Evolutionary conservation across 2,329 filamentous ascomycete genomes (phyloP), one percentile per base, ranked within the genome.

Genomic region (Bipolaris bicolor): DNA sequence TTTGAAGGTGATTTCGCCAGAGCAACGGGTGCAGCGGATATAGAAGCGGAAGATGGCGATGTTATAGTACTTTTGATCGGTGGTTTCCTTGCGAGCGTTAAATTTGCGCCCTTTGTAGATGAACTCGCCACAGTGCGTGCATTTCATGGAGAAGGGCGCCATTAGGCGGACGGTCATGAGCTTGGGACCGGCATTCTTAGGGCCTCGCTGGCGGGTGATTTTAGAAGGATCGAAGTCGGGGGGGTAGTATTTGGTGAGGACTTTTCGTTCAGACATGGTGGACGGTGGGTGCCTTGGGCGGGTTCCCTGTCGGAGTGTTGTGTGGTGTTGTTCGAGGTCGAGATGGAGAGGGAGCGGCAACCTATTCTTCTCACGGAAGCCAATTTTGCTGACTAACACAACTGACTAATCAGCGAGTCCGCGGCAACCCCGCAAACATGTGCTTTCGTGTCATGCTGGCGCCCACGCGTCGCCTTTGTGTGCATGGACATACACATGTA

Each of bases 91-190:
- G 34, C 91, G 85, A 2, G 92, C 90, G 78, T 98, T 98, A 84
- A 98, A 98, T 72, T 97, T 98, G 59, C 93, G 87, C 0, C 93
- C 93, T 68, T 92, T 91, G 82, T 96, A 94, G 71, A 96, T 95
- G 80, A 89, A 97, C 78, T 96, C 90, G 70, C 86, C 86, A 69
- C 85, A 88, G 29, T 79, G 78, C 11, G 77, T 87, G 75, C 90
- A 93, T 72, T 88, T 88, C 87, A 93, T 91, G 49, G 84, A 87
- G 78, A 93, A 95, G 3, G 92, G 91, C 0, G 90, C 89, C 92
- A 97, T 97, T 33, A 98, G 83, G 43, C 93, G 89, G 51, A 98
- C 92, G 0, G 89, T 92, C 71, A 96, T 91, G 7, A 92, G 84
- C 67, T 91, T 91, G 0, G 91, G 91, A 0, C 91, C 93, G 6